Evolutionary conservation across 805 yeast species (phyloP), one percentile per base, ranked within the genome.

Genomic region (Cyberlindnera saturnus): DNA sequence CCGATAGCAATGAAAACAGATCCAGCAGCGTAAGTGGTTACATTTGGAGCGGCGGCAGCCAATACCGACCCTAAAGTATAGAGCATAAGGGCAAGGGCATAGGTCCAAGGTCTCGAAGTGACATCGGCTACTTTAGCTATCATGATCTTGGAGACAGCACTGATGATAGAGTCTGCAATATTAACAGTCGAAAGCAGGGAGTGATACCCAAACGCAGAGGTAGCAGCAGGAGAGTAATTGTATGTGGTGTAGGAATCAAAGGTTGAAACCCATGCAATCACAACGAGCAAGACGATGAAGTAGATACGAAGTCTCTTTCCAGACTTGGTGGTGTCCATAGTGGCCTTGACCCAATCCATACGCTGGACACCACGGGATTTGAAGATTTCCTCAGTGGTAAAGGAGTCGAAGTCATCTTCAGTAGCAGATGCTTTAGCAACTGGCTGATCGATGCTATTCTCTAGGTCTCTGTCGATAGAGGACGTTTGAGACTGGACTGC

Each of bases 51-150:
- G 33, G 63, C 57, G n/a, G 72, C 66, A 45, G 64, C 56, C 39
- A 67, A 54, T 36, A 68, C 52, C 42, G 62, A 57, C 26, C 73
- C 71, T 28, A 65, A 42, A n/a, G 60, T 55, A 43, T 63, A 62
- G 15, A 69, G 40, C 16, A 51, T n/a, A 8, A 68, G 39, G 6
- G 62, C 56, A 18, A 66, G 28, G 13, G 57, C 44, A 40, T 67
- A 67, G 8, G 71, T 66, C 44, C 59, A 57, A n/a, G 68, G 63
- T 46, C 73, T 62, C 4, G 73, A 71, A 32, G 66, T 56, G 29
- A 66, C 59, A 46, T 70, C 73, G 2, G 73, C 60, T 23, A 69
- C 38, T 50, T 67, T 70, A 29, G 72, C 73, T 52, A 70, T 48
- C 17, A 68, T 51, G 4, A 73, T 68, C 40, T 65, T 61, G 3